Evolutionary conservation across 306 rosid species (phyloP), one percentile per base, ranked within the genome.

Genomic region (Fagus sylvatica): DNA sequence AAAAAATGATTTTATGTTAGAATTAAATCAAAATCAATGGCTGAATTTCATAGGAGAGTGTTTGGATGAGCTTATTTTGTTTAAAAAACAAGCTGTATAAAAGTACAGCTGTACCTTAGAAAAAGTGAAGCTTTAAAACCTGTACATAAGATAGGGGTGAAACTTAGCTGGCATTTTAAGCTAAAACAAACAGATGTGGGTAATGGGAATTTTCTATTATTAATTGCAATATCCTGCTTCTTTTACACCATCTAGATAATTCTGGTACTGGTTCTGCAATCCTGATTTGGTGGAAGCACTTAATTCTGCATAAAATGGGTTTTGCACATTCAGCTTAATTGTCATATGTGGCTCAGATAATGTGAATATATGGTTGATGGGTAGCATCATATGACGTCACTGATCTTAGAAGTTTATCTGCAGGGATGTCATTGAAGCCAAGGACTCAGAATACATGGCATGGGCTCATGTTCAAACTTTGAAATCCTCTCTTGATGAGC

Each of bases 401-500:
- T 82, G 64, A 54, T 37, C 82, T 78, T 71, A 41, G 6, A 53
- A 69, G 59, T 84, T 71, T 46, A 65, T 80, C 53, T 85, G 79
- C 87, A 96, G 99, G 94, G 91, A 86, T 80, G 81, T 88, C 65
- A 53, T 87, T 88, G 98, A 93, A 79, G 96, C 97, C 68, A 85
- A 89, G 76, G 97, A 96, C 77, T 86, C 82, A 73, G 99, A 91
- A 84, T 89, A 89, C 87, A 88, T 86, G 85, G 94, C 92, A 48
- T 88, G 98, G 98, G 94, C 99, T 16, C 81, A 3, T 85, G 96
- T 93, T 82, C 93, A 89, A 77, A 82, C 85, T 81, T 85, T 96
- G 69, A 91, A 91, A 79, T 87, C 91, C 70, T 91, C 92, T 77
- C 97, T 96, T 73, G 97, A 93, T 61, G 99, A 96, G 79, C 92